Evolutionary conservation across 768 basidiomycete genomes (phyloP), one percentile per base, ranked within the genome.

Genomic region (Termitomyces sp.): DNA sequence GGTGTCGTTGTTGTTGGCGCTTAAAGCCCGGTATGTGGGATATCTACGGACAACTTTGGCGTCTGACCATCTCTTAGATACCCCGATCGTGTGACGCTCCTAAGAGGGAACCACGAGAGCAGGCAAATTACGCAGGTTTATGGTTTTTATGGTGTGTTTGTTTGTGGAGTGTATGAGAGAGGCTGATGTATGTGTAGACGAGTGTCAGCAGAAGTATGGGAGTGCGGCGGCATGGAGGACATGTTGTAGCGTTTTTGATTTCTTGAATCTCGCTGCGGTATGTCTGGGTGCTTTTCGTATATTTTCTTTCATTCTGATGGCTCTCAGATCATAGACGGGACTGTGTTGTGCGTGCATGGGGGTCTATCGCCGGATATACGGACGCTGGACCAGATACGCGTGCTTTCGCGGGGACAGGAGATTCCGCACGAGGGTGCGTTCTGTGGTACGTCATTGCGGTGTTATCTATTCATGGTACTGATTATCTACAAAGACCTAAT

Each of bases 341-440:
- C 87, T 62, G 88, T 88, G 0, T 78, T 98, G 8, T 98, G 96
- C 63, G 95, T 98, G 0, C 96, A 98, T 62, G 96, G 96, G 11
- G 96, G 96, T 3, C 81, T 98, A 1, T 97, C 94, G 8, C 96
- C 96, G 0, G 95, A 98, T 67, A 94, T 98, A 55, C 83, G 93
- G 44, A 96, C 96, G 2, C 75, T 98, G 5, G 96, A 98, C 69
- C 94, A 97, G 68, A 91, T 98, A 60, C 81, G 96, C 6, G 91
- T 95, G 5, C 76, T 98, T 43, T 91, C 93, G 3, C 79, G 96
- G 54, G 91, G 93, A n/a, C 94, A 98, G 66, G 96, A 98, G 70
- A 96, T 98, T 46, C 96, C 95, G 2, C 96, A 98, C 69, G 96
- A 98, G 68, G 96, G 96, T n/a, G 89, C 95, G 8, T 98, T 98